These are phyloP conservation scores for Hordeum marinum DNA, from an alignment of 176 grass and related monocot genomes.

Conservation along the genomic window DNA sequence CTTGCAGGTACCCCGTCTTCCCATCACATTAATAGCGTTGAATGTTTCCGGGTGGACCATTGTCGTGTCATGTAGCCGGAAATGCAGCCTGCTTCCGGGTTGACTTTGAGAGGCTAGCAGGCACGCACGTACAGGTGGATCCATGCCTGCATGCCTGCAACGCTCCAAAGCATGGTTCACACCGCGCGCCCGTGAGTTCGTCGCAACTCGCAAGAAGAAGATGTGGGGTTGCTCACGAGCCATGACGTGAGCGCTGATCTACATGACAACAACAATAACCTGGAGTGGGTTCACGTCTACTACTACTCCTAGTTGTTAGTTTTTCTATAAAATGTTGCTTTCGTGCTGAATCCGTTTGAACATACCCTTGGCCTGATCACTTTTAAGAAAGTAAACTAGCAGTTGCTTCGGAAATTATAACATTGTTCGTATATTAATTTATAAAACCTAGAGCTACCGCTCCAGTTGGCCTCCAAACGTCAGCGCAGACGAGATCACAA, in stretches of 20 bases:
- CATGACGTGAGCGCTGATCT: too few relatives aligned
- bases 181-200: background rate
- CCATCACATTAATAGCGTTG: background rate
- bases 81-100: background rate
- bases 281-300: background rate
- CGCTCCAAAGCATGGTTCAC: background rate
- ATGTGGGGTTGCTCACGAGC: background rate
- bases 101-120: background rate
- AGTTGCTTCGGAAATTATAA: background rate
- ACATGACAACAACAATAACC: background rate
- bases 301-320: too few relatives aligned
- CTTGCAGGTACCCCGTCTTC: too few relatives aligned
- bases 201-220: background rate
- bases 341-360: background rate
- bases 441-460: background rate
- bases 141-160: background rate
- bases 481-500: background rate
- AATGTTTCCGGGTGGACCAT: background rate
- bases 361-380: background rate
- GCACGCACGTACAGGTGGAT: background rate
- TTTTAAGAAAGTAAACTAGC: background rate
- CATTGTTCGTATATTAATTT: background rate
- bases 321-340: background rate
- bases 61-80: background rate
- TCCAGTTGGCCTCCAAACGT: background rate